Percentiles rank a stretch among this genome's conserved stretches.
These are phyloP conservation scores for Arthrobotrys megalospora DNA, from an alignment of 2,329 filamentous ascomycete genomes.

Conservation along the genomic window DNA sequence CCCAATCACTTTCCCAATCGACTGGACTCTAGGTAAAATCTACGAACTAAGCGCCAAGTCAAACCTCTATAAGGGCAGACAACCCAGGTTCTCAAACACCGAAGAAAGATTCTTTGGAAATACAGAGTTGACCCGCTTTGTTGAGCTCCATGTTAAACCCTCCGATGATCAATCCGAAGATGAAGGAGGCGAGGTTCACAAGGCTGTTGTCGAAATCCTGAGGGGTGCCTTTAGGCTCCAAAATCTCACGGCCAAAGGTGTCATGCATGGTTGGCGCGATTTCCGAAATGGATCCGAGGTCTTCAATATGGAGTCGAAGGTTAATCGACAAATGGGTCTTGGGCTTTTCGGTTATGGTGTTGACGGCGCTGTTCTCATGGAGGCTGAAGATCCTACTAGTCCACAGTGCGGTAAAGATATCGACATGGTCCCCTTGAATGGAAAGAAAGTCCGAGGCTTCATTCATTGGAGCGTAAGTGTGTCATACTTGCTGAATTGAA, in stretches of 20 bases:
- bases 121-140: conserved; percentile 43
- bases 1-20: conserved; percentile 44
- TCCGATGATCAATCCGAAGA: not conserved
- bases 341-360: conserved; percentile 29
- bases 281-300: conserved; percentile 27
- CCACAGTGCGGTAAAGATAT: conserved; percentile 3
- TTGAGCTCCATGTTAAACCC: conserved; percentile 43
- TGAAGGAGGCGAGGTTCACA: conserved; percentile 45
- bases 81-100: conserved; percentile 30
- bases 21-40: conserved; percentile 26
- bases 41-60: conserved; percentile 16
- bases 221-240: conserved; percentile 47
- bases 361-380: conserved; percentile 42
- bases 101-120: conserved; percentile 56
- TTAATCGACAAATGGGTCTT: conserved; percentile 23
- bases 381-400: conserved; percentile 40
- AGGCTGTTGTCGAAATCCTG: conserved; percentile 41
- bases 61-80: not conserved
- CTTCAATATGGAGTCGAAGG: conserved; percentile 30
- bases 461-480: conserved; percentile 52
- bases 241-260: conserved; percentile 11
- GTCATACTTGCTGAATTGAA: not conserved
- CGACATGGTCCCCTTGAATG: conserved; percentile 47
- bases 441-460: conserved; percentile 46
- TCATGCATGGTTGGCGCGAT: conserved; percentile 36